phyloP scores from a whole-genome alignment of 2,329 filamentous ascomycete species.

The Grosmannia serpens region DNA sequence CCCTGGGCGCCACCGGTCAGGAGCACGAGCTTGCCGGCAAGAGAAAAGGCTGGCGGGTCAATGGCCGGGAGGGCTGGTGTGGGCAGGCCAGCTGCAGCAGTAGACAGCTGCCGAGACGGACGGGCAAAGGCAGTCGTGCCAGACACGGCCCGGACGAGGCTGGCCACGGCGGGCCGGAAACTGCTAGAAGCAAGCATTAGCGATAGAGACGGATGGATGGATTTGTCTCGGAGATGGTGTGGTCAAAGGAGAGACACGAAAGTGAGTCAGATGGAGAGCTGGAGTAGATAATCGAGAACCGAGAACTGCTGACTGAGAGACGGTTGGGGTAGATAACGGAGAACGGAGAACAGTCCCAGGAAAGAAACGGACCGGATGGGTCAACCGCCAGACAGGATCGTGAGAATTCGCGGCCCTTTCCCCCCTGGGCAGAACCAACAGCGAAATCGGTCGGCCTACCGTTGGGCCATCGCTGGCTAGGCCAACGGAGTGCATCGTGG shows the following conservation, averaged over 20 bases:
- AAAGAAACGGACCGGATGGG: too few species aligned
- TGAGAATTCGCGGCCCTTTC: too few species aligned
- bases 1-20: constrained; percentile 88
- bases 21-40: constrained; percentile 71
- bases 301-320: too few species aligned
- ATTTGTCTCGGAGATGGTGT: too few species aligned
- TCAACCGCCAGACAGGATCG: too few species aligned
- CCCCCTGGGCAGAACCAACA: too few species aligned
- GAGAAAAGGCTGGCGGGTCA: constrained; percentile 14
- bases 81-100: neutral
- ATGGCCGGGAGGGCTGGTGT: neutral
- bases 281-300: too few species aligned
- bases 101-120: neutral
- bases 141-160: neutral
- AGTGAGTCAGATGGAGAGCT: too few species aligned
- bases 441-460: neutral
- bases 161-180: neutral
- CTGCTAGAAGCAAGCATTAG: neutral
- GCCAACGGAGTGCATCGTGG: neutral
- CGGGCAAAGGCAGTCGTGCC: neutral
- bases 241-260: too few species aligned
- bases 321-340: too few species aligned
- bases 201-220: neutral
- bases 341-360: too few species aligned
- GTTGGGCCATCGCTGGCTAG: neutral